Evolutionary conservation across 352 stramenopile species (phyloP), one percentile per base, ranked within the genome.

Genomic region (Globisporangium uncinulatum): DNA sequence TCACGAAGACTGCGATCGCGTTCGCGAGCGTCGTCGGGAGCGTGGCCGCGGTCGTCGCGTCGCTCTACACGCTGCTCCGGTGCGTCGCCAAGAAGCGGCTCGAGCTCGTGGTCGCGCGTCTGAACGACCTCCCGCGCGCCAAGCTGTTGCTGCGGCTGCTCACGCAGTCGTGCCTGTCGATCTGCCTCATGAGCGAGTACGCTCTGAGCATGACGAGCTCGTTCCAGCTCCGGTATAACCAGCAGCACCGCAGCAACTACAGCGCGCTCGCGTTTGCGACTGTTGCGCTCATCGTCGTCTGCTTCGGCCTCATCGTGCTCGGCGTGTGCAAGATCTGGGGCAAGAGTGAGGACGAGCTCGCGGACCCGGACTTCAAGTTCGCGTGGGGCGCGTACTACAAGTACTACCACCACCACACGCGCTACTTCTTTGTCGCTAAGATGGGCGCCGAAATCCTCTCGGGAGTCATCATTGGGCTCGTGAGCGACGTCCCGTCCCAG

Each of bases 301-400:
- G 80, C 62, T 86, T 76, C 34, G 80, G 80, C 0, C 45, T 90
- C 52, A 81, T 90, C 37, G 71, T 88, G 20, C 60, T 90, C 10
- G 80, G 80, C 1, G 69, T 90, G 24, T 57, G 73, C 42, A 86
- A 86, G 57, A 74, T 90, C 21, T 84, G 76, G 72, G 67, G 65
- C 51, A 90, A 90, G 63, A 78, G 57, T 6, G 70, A 86, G 56
- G 32, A 72, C 5, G 62, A 88, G 47, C 66, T 88, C 17, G 63
- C 61, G 15, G 72, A 87, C 20, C 71, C 77, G 10, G 76, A 86
- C 37, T 88, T 90, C 67, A 90, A 90, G 69, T 90, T 90, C 41
- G 74, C 80, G 1, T 90, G 76, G 76, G 80, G 79, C 10, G 77
- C 77, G 11, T 90, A 90, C 69, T 90, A 90, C 72, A 88, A 90